phyloP scores from a whole-genome alignment of 2,329 filamentous ascomycete species.

The Aspergillus puulaauensis region DNA sequence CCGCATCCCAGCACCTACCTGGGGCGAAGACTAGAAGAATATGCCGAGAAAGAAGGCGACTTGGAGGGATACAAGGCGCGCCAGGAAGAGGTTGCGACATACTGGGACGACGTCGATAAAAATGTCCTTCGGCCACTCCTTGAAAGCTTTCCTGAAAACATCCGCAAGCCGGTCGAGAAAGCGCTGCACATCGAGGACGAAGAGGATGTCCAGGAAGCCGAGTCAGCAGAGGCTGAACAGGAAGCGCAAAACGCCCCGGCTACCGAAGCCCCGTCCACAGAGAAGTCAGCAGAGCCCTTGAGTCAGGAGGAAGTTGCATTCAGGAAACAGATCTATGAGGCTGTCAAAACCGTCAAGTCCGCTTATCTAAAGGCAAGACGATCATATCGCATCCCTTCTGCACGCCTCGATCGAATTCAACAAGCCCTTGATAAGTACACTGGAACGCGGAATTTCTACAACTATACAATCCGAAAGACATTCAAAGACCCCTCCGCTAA shows the following conservation, averaged over 20 bases:
- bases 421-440: constrained; percentile 71
- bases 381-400: constrained; percentile 73
- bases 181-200: constrained; percentile 39
- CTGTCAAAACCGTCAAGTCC: constrained; percentile 72
- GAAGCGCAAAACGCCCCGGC: background rate
- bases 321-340: constrained; percentile 57
- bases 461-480: constrained; percentile 91
- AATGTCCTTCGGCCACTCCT: constrained; percentile 72
- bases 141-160: constrained; percentile 43
- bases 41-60: constrained; percentile 71
- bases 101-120: constrained; percentile 82
- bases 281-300: constrained; percentile 12
- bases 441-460: constrained; percentile 91
- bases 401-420: constrained; percentile 73
- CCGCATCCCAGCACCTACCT: constrained; percentile 87
- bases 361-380: constrained; percentile 82
- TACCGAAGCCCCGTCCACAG: background rate
- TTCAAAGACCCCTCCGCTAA: constrained; percentile 80
- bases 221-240: background rate
- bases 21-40: constrained; percentile 76
- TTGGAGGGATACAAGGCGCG: constrained; percentile 66
- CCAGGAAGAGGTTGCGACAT: constrained; percentile 75
- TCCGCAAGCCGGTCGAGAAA: constrained; percentile 41
- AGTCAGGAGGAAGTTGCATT: constrained; percentile 21
- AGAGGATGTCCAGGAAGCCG: constrained; percentile 15